Evolutionary conservation across 371 early-diverging fungal species (phyloP), one percentile per base, ranked within the genome.

Genomic region (Apophysomyces ossiformis): DNA sequence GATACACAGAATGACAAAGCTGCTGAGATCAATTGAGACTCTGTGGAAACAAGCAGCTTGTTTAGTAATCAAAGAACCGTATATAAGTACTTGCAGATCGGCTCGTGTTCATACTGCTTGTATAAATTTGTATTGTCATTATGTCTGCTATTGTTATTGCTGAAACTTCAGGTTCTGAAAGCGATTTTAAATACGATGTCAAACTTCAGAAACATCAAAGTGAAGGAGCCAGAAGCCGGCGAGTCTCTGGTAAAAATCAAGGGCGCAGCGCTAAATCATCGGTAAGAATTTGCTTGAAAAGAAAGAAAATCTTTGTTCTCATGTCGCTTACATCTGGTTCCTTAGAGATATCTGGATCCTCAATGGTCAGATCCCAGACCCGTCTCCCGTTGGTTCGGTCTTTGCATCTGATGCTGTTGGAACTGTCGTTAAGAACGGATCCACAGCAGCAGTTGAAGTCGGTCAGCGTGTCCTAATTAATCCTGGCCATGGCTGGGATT

Each of bases 191-290:
- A n/a, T 74, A 57, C 65, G 74, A 73, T 1, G 39, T 77, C 13
- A 67, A 77, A 45, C 45, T 76, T 15, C 70, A 68, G 32, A 63
- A 71, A 16, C 16, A 37, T 7, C 13, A 58, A 58, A 16, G 15
- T 36, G 12, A 11, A 60, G 21, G 58, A 64, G 0, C 39, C 66
- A 21, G 37, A 61, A 7, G 61, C 76, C 5, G 73, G 67, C n/a
- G 80, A 86, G 63, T 81, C 83, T 2, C 63, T 88, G 16, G 73
- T 92, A 9, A 80, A 81, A 43, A 67, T 92, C 63, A 78, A 84
- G 21, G 90, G 90, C 1, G 87, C 89, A 47, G 85, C 91, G 3
- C 76, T 91, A 57, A 92, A 92, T 67, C 91, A 90, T 68, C 85
- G 90, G 79, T 78, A 75, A 63, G 57, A 9, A 41, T 5, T 61